These are phyloP conservation scores for Corylus avellana DNA, from an alignment of 306 rosid genomes.

Conservation along the genomic window DNA sequence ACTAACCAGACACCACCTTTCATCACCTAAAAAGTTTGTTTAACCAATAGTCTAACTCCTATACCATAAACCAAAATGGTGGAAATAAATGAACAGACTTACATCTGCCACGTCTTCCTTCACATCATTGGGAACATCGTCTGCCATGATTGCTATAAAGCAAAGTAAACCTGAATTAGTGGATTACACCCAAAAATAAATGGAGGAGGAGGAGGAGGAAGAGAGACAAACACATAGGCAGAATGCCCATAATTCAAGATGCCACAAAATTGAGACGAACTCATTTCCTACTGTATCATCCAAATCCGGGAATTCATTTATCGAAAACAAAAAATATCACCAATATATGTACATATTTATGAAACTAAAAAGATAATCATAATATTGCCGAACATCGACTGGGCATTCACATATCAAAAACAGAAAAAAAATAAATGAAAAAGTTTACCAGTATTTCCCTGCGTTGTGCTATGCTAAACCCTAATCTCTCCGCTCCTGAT, in stretches of 20 bases:
- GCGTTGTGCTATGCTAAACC: neutral
- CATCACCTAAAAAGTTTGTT: neutral
- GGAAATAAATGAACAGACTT: constrained; percentile 19
- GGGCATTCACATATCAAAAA: no score
- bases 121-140: constrained; percentile 51
- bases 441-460: neutral
- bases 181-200: neutral
- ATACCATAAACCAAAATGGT: neutral
- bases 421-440: no score
- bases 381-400: no score
- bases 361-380: no score
- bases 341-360: no score
- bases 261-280: neutral
- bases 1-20: neutral
- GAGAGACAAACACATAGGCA: neutral
- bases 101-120: constrained; percentile 72
- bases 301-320: neutral
- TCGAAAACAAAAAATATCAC: no score
- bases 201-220: neutral
- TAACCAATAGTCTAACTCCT: neutral
- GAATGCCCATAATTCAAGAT: neutral
- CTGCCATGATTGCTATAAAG: constrained; percentile 63
- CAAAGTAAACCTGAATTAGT: neutral
- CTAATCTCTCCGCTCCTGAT: neutral
- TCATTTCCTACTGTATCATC: neutral